These are phyloP conservation scores for Colletotrichum chlorophyti DNA, from an alignment of 2,329 filamentous ascomycete species.

Conservation along the genomic window DNA sequence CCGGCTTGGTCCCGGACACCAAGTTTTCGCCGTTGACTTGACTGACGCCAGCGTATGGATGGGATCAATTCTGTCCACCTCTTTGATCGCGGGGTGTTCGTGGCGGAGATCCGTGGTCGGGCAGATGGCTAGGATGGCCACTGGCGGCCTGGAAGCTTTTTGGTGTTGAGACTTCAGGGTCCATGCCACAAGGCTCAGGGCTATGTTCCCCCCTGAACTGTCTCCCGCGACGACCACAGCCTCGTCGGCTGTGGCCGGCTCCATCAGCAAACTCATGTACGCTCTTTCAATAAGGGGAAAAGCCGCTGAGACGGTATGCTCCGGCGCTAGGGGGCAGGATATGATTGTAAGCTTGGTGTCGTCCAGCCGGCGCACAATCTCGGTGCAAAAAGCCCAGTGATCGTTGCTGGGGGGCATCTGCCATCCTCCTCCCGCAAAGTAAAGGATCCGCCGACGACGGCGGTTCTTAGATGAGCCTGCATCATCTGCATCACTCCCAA, in stretches of 20 bases:
- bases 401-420: conserved; percentile 54
- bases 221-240: conserved; percentile 59
- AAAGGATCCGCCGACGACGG: conserved; percentile 46
- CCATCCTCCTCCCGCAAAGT: conserved; percentile 64
- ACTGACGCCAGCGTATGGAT: conserved; percentile 32
- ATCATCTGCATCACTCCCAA: too few relatives aligned
- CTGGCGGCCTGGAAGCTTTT: conserved; percentile 39
- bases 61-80: conserved; percentile 32
- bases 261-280: conserved; percentile 47
- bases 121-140: conserved; percentile 44
- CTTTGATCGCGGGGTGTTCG: conserved; percentile 26
- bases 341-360: conserved; percentile 52
- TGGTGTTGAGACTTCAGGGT: conserved; percentile 43
- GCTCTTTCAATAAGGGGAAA: conserved; percentile 54
- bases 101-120: conserved; percentile 49
- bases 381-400: conserved; percentile 59
- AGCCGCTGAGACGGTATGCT: conserved; percentile 53
- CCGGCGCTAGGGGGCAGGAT: conserved; percentile 60
- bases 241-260: conserved; percentile 46
- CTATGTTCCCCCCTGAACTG: conserved; percentile 61
- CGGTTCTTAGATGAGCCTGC: not conserved
- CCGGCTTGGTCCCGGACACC: conserved; percentile 31
- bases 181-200: conserved; percentile 43
- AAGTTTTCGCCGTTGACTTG: conserved; percentile 33
- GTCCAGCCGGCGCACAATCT: conserved; percentile 49